These are phyloP conservation scores for Taxawa tesnikishii DNA, from an alignment of 2,329 filamentous ascomycete genomes.

Conservation along the genomic window DNA sequence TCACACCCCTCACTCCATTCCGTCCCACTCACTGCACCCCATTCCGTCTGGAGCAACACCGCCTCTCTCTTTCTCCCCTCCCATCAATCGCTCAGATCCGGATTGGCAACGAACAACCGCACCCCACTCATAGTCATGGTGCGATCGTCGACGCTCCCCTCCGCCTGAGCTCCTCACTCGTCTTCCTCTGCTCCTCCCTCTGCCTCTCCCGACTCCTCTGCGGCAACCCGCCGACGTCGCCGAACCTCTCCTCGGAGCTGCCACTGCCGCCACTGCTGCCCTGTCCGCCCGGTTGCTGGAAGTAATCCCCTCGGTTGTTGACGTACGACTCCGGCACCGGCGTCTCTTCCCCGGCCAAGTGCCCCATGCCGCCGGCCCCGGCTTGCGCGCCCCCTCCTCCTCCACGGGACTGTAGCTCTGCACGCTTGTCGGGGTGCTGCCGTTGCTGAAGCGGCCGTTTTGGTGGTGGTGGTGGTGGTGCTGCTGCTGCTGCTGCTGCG, in stretches of 20 bases:
- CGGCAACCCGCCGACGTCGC: slow-evolving; percentile 39
- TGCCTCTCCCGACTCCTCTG: slow-evolving; percentile 27
- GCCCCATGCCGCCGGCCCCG: slow-evolving; percentile 24
- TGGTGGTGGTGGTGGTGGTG: slow-evolving; percentile 56
- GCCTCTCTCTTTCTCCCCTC: too few species aligned
- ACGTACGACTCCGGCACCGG: slow-evolving; percentile 27
- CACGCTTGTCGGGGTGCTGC: slow-evolving; percentile 39
- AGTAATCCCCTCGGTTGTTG: slow-evolving; percentile 25
- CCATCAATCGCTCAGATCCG: slow-evolving; percentile 39
- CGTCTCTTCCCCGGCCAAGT: slow-evolving; percentile 31
- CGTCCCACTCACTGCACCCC: too few species aligned
- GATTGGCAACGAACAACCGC: slow-evolving; percentile 76
- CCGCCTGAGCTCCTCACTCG: slow-evolving; percentile 58
- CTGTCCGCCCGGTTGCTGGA: slow-evolving; percentile 25
- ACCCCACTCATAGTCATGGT: slow-evolving; percentile 59
- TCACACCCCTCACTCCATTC: too few species aligned
- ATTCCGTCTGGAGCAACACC: too few species aligned
- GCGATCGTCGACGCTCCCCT: slow-evolving; percentile 76
- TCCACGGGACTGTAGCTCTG: slow-evolving; percentile 24
- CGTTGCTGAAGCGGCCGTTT: slow-evolving; percentile 45
- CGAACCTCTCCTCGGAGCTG: slow-evolving; percentile 40
- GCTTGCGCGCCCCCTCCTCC: too few species aligned
- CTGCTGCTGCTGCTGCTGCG: too few species aligned
- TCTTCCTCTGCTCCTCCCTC: slow-evolving; percentile 50
- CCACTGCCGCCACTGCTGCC: slow-evolving; percentile 30